Evolutionary conservation across 805 yeast genomes (phyloP).

Genomic region (Suhomyces sp.): DNA sequence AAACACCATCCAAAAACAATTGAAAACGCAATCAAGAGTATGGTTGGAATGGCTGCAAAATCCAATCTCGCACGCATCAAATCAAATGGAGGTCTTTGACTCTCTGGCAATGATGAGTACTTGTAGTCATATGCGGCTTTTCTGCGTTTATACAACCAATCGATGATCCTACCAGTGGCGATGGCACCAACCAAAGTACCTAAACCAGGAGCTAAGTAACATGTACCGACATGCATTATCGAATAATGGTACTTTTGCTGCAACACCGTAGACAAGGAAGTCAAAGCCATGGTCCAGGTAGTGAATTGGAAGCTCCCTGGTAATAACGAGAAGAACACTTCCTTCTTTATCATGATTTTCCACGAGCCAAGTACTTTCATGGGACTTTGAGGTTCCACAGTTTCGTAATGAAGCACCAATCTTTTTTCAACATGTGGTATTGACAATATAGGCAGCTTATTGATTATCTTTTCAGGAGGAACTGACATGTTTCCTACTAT

Average conservation of each 20-base stretch:
- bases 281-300: slow-evolving; percentile 66
- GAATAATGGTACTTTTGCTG: slow-evolving; percentile 48
- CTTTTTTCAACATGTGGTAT: not conserved
- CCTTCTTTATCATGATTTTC: slow-evolving; percentile 40
- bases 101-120: slow-evolving; percentile 22
- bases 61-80: slow-evolving; percentile 54
- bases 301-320: slow-evolving; percentile 66
- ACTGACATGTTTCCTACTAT: slow-evolving; percentile 75
- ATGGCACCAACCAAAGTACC: slow-evolving; percentile 64
- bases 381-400: not conserved
- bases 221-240: slow-evolving; percentile 60
- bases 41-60: slow-evolving; percentile 39
- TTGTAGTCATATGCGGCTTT: slow-evolving; percentile 20
- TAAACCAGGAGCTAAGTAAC: slow-evolving; percentile 72
- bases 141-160: slow-evolving; percentile 44
- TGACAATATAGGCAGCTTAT: slow-evolving; percentile 45
- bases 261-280: slow-evolving; percentile 59
- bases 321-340: slow-evolving; percentile 47
- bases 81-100: slow-evolving; percentile 42
- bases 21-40: slow-evolving; percentile 39
- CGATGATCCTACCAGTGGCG: slow-evolving; percentile 53
- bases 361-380: slow-evolving; percentile 29
- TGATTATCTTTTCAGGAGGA: slow-evolving; percentile 42
- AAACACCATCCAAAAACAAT: slow-evolving; percentile 76
- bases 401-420: not conserved